Percentiles rank a stretch among this genome's conserved stretches.
phyloP scores from a whole-genome alignment of 2,329 filamentous ascomycete genomes.

The Pyricularia sp. region DNA sequence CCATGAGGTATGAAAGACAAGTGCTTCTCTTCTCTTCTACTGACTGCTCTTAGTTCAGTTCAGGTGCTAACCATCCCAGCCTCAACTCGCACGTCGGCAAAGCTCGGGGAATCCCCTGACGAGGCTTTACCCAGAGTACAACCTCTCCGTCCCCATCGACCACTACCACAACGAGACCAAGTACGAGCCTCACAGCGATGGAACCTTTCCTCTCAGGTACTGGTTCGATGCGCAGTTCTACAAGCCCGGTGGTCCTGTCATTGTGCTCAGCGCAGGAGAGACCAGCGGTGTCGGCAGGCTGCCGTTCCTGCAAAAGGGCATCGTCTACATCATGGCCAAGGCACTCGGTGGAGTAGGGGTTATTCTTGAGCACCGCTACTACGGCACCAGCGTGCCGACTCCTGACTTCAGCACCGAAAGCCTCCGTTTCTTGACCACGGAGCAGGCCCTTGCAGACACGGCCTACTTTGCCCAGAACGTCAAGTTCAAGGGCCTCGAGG shows the following conservation, averaged over 20 bases:
- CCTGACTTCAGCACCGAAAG: conserved; percentile 57
- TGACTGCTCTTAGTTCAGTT: not conserved
- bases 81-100: not conserved
- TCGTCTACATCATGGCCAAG: conserved; percentile 59
- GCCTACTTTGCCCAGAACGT: conserved; percentile 72
- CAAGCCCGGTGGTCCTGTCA: conserved; percentile 67
- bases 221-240: conserved; percentile 77
- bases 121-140: conserved; percentile 26
- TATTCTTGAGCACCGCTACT: conserved; percentile 81
- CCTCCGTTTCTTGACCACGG: conserved; percentile 73
- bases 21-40: not conserved
- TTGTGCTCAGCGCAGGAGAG: conserved; percentile 68
- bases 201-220: conserved; percentile 62
- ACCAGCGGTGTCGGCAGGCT: conserved; percentile 53
- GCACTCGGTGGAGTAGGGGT: conserved; percentile 69
- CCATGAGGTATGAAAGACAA: not conserved
- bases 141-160: conserved; percentile 51
- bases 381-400: conserved; percentile 65
- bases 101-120: not conserved
- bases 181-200: conserved; percentile 69
- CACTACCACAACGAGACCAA: conserved; percentile 73
- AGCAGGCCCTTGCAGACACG: conserved; percentile 73
- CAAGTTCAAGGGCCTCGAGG: conserved; percentile 59
- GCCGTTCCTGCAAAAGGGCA: conserved; percentile 67
- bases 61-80: not conserved